Base-by-base conservation (phyloP, 345 rosid species). In the Citrus sinensis region DNA sequence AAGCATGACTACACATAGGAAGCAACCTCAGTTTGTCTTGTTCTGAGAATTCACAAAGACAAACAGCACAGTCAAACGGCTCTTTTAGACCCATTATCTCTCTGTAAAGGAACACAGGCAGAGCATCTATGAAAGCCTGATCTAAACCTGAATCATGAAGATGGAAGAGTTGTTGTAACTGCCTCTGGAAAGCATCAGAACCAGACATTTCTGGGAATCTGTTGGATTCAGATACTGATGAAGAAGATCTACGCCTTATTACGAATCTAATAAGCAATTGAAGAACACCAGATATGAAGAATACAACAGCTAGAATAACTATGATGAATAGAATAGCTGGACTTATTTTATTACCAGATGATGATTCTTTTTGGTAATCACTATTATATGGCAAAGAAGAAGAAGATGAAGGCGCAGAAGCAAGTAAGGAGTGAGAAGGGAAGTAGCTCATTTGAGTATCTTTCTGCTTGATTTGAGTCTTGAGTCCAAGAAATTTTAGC, bases 81-180 rank as follows among this genome's bases (percentile, higher is more conserved):
- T 93, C 97, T 76, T 91, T 89, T 61, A 85, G 77, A 62, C 93
- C 97, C 80, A 80, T 85, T 81, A 94, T 87, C 40, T 94, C 98
- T 63, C 80, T 80, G 78, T 93, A 92, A 69, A 82, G 86, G 73
- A 94, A 94, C 37, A 93, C 91, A 3, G 98, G 97, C 25, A 94
- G 91, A 25, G 98, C 91, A 79, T 93, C 97, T 71, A 94, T 91
- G 22, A 90, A 81, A 70, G 98, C 91, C 81, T 94, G 98, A 82
- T 94, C 97, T 42, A 94, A 87, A 62, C 98, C 98, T 29, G 94
- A 93, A 83, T 94, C 98, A 67, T 94, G 98, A 65, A 94, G 94
- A 79, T 89, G 92, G 75, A 94, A 94, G 3, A 94, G 97, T 76
- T 92, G 98, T 58, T 88, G 98, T 39, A 94, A 83, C 85, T 94